A percentile compares a stretch with the other conserved stretches of the same genome.
phyloP scores from a whole-genome alignment of 2,329 filamentous ascomycete species.

The Pseudogymnoascus sp. region DNA sequence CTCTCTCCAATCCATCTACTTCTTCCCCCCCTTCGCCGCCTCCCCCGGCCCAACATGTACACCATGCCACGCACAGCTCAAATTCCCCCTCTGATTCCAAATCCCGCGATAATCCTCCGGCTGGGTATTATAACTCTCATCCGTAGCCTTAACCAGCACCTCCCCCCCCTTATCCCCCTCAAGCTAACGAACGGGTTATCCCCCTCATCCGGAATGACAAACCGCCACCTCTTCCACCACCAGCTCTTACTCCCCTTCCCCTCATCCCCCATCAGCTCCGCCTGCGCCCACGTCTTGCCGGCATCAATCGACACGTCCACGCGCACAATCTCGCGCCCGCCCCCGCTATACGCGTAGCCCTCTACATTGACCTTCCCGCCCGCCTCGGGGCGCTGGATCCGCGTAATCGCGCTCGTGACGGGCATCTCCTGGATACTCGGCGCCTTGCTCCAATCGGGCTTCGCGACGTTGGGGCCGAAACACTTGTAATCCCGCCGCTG shows the following conservation, averaged over 20 bases:
- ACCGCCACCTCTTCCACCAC: constrained; percentile 61
- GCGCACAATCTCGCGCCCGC: constrained; percentile 54
- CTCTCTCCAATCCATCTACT: not conserved
- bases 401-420: constrained; percentile 58
- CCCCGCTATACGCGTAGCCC: constrained; percentile 60
- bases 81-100: constrained; percentile 57
- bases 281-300: constrained; percentile 56
- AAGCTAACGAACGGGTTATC: no score
- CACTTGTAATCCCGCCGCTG: constrained; percentile 59
- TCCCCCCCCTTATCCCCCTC: constrained; percentile 36
- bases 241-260: constrained; percentile 44
- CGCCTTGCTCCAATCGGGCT: constrained; percentile 55
- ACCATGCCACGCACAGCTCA: constrained; percentile 61
- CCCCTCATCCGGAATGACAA: constrained; percentile 26
- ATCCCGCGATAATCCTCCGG: constrained; percentile 52
- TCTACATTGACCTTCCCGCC: constrained; percentile 30
- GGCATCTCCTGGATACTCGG: constrained; percentile 61
- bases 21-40: constrained; percentile 9
- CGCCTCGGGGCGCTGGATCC: constrained; percentile 3
- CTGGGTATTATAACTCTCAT: constrained; percentile 60
- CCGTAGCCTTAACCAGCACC: constrained; percentile 58
- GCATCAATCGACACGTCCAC: constrained; percentile 58
- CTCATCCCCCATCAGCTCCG: constrained; percentile 47
- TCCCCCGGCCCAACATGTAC: constrained; percentile 28
- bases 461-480: constrained; percentile 56